A percentile compares a stretch with the other conserved stretches of the same genome.
These are phyloP conservation scores for Daldinia sp. DNA, from an alignment of 2,329 filamentous ascomycete genomes.

Conservation along the genomic window DNA sequence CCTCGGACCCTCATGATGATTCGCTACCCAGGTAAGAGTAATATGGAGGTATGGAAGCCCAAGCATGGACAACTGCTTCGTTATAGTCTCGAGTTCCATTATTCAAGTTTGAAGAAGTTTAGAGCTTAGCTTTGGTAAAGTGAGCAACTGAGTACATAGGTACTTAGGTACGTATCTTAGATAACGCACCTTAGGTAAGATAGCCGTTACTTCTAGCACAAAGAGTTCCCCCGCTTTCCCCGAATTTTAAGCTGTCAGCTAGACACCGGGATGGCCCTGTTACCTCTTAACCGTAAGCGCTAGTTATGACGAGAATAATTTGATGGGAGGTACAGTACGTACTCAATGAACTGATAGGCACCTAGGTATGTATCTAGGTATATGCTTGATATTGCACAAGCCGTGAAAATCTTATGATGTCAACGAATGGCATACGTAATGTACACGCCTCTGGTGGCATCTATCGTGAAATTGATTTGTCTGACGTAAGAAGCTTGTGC, in stretches of 20 bases:
- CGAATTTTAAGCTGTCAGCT: not conserved
- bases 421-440: conserved; percentile 1
- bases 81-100: conserved; percentile 1
- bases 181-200: too few species aligned
- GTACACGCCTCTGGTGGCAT: not conserved
- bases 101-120: not conserved
- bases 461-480: not conserved
- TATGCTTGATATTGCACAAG: too few species aligned
- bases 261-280: too few species aligned
- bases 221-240: not conserved
- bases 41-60: conserved; percentile 9
- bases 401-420: conserved; percentile 9
- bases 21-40: not conserved
- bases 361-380: too few species aligned
- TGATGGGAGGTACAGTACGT: not conserved
- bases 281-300: not conserved
- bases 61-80: conserved; percentile 17
- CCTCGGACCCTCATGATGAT: conserved; percentile 40
- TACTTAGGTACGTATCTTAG: not conserved
- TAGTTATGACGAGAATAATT: too few species aligned
- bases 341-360: too few species aligned
- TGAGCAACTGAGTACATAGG: not conserved
- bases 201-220: conserved; percentile 2
- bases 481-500: not conserved
- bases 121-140: not conserved